These are phyloP conservation scores for Beauveria australis DNA, from an alignment of 2,329 filamentous ascomycete species.

Conservation along the genomic window DNA sequence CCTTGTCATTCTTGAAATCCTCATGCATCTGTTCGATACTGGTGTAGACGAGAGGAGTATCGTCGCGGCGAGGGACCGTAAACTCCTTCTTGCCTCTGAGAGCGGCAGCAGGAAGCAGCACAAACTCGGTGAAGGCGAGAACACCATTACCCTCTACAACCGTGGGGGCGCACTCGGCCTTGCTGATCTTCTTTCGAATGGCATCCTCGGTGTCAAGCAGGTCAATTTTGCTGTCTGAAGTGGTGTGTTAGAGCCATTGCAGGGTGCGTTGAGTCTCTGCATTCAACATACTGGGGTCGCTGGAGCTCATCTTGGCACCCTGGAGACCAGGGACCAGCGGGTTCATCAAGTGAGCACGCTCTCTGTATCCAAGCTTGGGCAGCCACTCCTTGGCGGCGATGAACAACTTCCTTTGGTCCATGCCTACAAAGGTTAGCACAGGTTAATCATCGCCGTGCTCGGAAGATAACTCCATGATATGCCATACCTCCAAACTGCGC, in stretches of 20 bases:
- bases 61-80: constrained; percentile 58
- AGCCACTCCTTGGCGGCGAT: constrained; percentile 76
- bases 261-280: not conserved
- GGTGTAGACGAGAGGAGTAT: constrained; percentile 72
- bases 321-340: constrained; percentile 84
- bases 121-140: constrained; percentile 76
- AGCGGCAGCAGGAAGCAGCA: constrained; percentile 70
- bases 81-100: constrained; percentile 58
- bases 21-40: constrained; percentile 64
- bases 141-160: constrained; percentile 80
- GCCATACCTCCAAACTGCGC: constrained; percentile 67
- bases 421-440: constrained; percentile 20
- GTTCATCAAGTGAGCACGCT: constrained; percentile 41
- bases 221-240: constrained; percentile 76
- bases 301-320: constrained; percentile 81
- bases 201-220: constrained; percentile 71
- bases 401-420: constrained; percentile 87
- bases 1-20: constrained; percentile 72
- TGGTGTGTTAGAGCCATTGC: not conserved
- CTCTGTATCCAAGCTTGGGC: constrained; percentile 76
- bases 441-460: not conserved
- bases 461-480: not conserved
- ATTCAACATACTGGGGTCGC: constrained; percentile 47
- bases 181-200: constrained; percentile 76
- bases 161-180: constrained; percentile 70